These are phyloP conservation scores for Phialocephala subalpina DNA, from an alignment of 2,329 filamentous ascomycete genomes.

Conservation along the genomic window DNA sequence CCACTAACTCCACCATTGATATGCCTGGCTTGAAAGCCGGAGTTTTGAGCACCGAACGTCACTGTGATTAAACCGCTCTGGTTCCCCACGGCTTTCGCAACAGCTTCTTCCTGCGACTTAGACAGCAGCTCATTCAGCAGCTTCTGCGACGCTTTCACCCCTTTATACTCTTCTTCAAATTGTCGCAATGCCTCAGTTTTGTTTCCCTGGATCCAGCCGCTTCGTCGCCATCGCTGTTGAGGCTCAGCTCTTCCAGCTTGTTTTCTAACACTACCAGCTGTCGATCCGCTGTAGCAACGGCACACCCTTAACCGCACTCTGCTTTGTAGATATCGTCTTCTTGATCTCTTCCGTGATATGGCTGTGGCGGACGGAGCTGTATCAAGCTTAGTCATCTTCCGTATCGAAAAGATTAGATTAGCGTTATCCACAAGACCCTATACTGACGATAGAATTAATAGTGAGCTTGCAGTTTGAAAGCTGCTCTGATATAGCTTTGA, in stretches of 20 bases:
- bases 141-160: constrained; percentile 33
- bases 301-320: constrained; percentile 40
- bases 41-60: constrained; percentile 35
- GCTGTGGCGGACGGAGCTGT: constrained; percentile 44
- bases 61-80: constrained; percentile 30
- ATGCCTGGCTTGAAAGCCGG: constrained; percentile 33
- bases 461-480: constrained; percentile 45
- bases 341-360: constrained; percentile 45
- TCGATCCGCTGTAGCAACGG: constrained; percentile 38
- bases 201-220: constrained; percentile 17
- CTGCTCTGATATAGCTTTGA: constrained; percentile 46
- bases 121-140: constrained; percentile 35
- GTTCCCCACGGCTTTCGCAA: constrained; percentile 32
- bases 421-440: constrained; percentile 44
- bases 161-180: constrained; percentile 36
- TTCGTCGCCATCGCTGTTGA: constrained; percentile 33
- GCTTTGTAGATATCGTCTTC: constrained; percentile 41
- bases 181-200: constrained; percentile 34
- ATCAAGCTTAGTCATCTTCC: constrained; percentile 39
- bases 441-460: constrained; percentile 42
- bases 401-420: constrained; percentile 28
- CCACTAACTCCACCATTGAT: constrained; percentile 34
- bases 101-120: constrained; percentile 36
- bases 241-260: constrained; percentile 41
- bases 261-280: constrained; percentile 39